Conservation (phyloP, 2,329 filamentous ascomycete species). For the Colletotrichum chlorophyti region DNA sequence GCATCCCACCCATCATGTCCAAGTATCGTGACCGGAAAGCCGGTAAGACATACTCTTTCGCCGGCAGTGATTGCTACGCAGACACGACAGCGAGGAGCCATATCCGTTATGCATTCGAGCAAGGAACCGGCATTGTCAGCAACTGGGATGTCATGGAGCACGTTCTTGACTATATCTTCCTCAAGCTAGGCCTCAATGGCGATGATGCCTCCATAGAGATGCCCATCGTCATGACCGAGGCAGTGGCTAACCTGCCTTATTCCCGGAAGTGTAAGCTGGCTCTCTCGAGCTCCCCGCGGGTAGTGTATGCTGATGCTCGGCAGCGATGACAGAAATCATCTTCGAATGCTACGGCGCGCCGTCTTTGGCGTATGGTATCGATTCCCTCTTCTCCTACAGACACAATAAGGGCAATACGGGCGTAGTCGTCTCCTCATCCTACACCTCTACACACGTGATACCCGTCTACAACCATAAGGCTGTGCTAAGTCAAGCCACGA, state of each 20-base stretch:
- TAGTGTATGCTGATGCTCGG: conserved; percentile 36
- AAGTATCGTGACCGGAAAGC: conserved; percentile 95
- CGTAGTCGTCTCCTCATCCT: conserved; percentile 87
- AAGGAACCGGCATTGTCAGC: conserved; percentile 87
- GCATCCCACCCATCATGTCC: conserved; percentile 88
- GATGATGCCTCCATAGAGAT: conserved; percentile 77
- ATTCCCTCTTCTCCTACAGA: conserved; percentile 93
- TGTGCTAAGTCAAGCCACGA: conserved; percentile 81
- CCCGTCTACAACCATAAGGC: conserved; percentile 89
- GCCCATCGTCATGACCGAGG: conserved; percentile 94
- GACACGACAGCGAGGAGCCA: conserved; percentile 93
- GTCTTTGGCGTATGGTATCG: conserved; percentile 91
- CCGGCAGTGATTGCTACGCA: conserved; percentile 90
- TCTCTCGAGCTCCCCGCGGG: neutral
- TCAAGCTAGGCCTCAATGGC: conserved; percentile 88
- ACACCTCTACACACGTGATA: conserved; percentile 94
- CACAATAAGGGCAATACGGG: conserved; percentile 90
- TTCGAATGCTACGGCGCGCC: conserved; percentile 96
- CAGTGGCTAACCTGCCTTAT: conserved; percentile 89
- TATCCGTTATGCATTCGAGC: conserved; percentile 89
- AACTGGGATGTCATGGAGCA: conserved; percentile 99
- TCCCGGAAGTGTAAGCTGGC: conserved; percentile 75
- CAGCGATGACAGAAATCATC: conserved; percentile 95
- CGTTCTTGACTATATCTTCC: conserved; percentile 90
- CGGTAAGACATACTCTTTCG: conserved; percentile 89